Conservation (phyloP, 2,329 filamentous ascomycete species). For the Colletotrichum sp. region DNA sequence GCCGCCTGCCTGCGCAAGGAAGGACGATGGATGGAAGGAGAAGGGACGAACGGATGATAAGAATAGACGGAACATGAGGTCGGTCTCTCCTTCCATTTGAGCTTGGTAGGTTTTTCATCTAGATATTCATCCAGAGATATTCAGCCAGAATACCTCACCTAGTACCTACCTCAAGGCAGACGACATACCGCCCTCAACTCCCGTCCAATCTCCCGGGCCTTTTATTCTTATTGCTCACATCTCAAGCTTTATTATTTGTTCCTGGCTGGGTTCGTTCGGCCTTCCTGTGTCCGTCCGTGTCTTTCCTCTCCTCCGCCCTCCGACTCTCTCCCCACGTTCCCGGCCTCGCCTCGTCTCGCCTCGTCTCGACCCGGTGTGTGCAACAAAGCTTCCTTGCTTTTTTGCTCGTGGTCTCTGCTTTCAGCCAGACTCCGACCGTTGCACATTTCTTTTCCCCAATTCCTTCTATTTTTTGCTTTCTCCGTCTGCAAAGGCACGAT, state of each 20-base stretch:
- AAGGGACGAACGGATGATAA: not conserved
- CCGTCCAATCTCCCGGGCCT: not conserved
- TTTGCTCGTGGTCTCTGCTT: not conserved
- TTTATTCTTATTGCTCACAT: not conserved
- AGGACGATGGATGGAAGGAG: not conserved
- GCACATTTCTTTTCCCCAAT: not conserved
- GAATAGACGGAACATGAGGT: not conserved
- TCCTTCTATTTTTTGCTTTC: not conserved
- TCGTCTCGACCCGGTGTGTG: slow-evolving; percentile 2
- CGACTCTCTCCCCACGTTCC: not conserved
- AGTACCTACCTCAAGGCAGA: not conserved
- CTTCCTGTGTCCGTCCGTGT: not conserved
- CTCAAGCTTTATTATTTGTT: not conserved
- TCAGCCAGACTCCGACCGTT: not conserved
- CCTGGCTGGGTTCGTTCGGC: not conserved
- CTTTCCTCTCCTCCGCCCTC: not conserved
- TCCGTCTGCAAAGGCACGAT: not conserved
- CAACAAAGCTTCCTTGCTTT: not conserved
- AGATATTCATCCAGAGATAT: not conserved
- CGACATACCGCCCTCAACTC: not conserved
- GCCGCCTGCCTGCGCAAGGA: not conserved
- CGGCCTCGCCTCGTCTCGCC: not conserved
- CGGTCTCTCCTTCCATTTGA: not conserved
- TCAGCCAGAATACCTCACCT: not conserved
- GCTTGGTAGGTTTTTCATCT: not conserved